Base-by-base conservation (phyloP, 2,329 filamentous ascomycete genomes). In the Stylonectria norvegica region DNA sequence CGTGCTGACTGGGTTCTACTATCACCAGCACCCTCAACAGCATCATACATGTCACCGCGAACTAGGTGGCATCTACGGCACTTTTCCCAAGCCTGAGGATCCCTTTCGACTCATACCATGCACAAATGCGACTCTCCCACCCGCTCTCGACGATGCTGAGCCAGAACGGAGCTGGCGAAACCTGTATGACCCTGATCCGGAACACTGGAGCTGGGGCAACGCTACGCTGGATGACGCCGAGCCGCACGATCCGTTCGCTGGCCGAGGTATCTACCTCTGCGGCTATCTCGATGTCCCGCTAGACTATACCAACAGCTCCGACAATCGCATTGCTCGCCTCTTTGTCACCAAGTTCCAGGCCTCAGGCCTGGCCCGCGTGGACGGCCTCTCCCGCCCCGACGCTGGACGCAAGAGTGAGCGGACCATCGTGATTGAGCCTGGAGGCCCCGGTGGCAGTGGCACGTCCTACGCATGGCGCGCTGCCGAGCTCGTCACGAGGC, bases 291-390 rank as follows among this genome's bases (percentile, higher is more conserved):
- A 73, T 18, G 69, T 71, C 4, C 71, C 71, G 1, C 60, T 73
- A 4, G 70, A 75, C 53, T 72, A 72, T 50, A 67, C 63, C 33
- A 73, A 73, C 51, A 35, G 56, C 17, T 64, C 67, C 1, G 70
- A 73, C 34, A 8, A 35, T 2, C 68, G 71, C 29, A 70, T 73
- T 36, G 58, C 55, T 17, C 68, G 72, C 4, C 63, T 74, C 4
- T 70, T 72, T n/a, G 62, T 75, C 25, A 72, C 68, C 22, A 75
- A 72, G 48, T 69, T 64, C 40, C 72, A 74, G 34, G 69, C 72
- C 8, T 71, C 69, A 0, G 71, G 71, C 5, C 63, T 73, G 11
- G 59, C 61, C 5, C 59, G 49, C 2, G 10, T 40, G 4, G 48
- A 58, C 35, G 48, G 40, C 20, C 16, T 12, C 38, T 45, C 34